These are phyloP conservation scores for Pseudogymnoascus sp. DNA, from an alignment of 2,329 filamentous ascomycete species.

Conservation along the genomic window DNA sequence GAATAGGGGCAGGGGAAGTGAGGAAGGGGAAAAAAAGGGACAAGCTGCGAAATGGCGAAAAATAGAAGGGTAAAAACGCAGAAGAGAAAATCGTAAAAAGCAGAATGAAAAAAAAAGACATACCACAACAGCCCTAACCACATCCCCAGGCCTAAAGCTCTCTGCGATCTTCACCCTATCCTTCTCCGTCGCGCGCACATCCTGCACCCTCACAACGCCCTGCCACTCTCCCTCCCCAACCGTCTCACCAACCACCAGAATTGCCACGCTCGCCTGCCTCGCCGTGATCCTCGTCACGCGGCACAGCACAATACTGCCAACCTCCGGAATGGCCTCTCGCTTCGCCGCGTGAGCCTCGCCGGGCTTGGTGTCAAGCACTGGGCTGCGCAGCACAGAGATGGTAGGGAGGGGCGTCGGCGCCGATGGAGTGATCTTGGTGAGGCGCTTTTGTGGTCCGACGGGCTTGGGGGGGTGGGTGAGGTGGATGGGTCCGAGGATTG, in stretches of 20 bases:
- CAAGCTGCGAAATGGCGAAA: not conserved
- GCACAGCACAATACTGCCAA: slow-evolving; percentile 73
- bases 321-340: slow-evolving; percentile 71
- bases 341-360: slow-evolving; percentile 24
- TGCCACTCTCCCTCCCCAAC: slow-evolving; percentile 75
- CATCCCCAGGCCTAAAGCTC: slow-evolving; percentile 85
- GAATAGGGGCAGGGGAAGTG: not conserved
- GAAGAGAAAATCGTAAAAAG: slow-evolving; percentile 2
- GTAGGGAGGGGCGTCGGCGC: slow-evolving; percentile 40
- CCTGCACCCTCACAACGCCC: slow-evolving; percentile 78
- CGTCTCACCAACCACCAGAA: slow-evolving; percentile 70
- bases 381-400: slow-evolving; percentile 45
- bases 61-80: not conserved
- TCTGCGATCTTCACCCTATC: slow-evolving; percentile 88
- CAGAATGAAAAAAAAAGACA: not conserved
- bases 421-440: slow-evolving; percentile 49
- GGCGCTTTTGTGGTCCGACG: slow-evolving; percentile 47
- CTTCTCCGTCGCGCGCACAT: slow-evolving; percentile 91
- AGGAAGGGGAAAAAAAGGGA: not conserved
- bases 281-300: slow-evolving; percentile 79
- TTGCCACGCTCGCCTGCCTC: slow-evolving; percentile 77
- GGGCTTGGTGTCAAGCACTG: slow-evolving; percentile 19
- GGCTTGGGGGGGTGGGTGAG: slow-evolving; percentile 38
- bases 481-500: slow-evolving; percentile 67
- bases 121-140: slow-evolving; percentile 79